Conservation (phyloP, 768 basidiomycete species). For the Russula sp. region DNA sequence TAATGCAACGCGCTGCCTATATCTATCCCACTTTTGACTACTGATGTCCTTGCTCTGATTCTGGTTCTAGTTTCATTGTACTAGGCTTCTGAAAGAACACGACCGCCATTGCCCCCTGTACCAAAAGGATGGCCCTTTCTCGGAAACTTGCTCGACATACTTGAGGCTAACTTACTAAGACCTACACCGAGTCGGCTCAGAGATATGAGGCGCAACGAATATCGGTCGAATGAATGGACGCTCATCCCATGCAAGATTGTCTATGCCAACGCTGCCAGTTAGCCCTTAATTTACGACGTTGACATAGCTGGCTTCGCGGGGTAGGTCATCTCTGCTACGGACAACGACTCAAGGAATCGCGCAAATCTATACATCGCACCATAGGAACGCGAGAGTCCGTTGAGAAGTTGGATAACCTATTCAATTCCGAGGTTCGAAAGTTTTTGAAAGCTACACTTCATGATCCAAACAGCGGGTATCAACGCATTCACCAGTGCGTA, state of each 20-base stretch:
- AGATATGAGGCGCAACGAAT: not conserved
- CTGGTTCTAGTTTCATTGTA: not conserved
- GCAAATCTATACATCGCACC: not conserved
- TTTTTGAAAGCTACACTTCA: not conserved
- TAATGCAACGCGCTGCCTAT: not conserved
- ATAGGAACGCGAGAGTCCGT: not conserved
- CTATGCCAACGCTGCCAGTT: not conserved
- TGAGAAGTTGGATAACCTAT: not conserved
- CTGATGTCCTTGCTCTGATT: not conserved
- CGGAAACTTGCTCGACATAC: constrained; percentile 11
- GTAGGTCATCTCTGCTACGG: not conserved
- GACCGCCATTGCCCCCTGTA: not conserved
- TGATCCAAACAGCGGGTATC: not conserved
- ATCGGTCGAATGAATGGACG: not conserved
- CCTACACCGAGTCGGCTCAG: not conserved
- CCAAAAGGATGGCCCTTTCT: constrained; percentile 8
- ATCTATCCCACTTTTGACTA: not conserved
- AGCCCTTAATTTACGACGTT: not conserved
- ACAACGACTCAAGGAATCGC: not conserved
- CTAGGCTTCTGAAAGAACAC: not conserved
- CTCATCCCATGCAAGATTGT: constrained; percentile 1
- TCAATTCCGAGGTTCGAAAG: not conserved
- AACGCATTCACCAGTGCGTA: constrained; percentile 5
- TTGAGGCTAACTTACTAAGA: not conserved
- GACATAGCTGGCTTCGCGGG: not conserved